A percentile compares a stretch with the other conserved stretches of the same genome.
phyloP scores from a whole-genome alignment of 2,329 filamentous ascomycete genomes.

The Verticillium tricorpus region DNA sequence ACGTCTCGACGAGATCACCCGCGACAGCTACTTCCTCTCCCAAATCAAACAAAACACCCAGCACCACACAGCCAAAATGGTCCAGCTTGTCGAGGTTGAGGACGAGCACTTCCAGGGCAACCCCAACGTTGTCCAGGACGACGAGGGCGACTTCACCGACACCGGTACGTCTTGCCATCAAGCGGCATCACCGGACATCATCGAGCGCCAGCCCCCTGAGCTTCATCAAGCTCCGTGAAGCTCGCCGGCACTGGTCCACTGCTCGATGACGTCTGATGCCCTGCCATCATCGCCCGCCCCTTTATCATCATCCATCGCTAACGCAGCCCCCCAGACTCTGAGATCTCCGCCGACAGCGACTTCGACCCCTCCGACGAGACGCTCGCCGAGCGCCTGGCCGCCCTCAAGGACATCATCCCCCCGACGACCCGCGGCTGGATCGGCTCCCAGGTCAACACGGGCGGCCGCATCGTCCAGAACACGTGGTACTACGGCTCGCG shows the following conservation, averaged over 20 bases:
- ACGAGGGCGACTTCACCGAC: conserved; percentile 90
- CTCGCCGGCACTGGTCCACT: background rate
- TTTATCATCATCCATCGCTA: conserved; percentile 1
- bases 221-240: background rate
- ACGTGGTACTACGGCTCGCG: conserved; percentile 67
- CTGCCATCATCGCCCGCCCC: background rate
- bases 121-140: conserved; percentile 67
- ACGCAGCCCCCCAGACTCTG: conserved; percentile 57
- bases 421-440: conserved; percentile 67
- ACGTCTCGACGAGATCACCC: background rate
- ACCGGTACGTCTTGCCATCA: conserved; percentile 60
- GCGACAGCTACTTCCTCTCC: background rate
- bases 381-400: conserved; percentile 64
- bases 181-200: background rate
- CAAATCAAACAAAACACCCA: background rate
- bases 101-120: conserved; percentile 86
- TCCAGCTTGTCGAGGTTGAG: conserved; percentile 93
- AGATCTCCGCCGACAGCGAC: conserved; percentile 78
- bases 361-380: conserved; percentile 56
- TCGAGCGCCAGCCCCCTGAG: background rate
- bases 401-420: conserved; percentile 72
- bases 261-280: background rate
- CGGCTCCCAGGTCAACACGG: conserved; percentile 52
- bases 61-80: conserved; percentile 57
- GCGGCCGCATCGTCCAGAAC: conserved; percentile 47